Conservation (phyloP, 768 basidiomycete genomes). For the Naganishia kalamii region DNA sequence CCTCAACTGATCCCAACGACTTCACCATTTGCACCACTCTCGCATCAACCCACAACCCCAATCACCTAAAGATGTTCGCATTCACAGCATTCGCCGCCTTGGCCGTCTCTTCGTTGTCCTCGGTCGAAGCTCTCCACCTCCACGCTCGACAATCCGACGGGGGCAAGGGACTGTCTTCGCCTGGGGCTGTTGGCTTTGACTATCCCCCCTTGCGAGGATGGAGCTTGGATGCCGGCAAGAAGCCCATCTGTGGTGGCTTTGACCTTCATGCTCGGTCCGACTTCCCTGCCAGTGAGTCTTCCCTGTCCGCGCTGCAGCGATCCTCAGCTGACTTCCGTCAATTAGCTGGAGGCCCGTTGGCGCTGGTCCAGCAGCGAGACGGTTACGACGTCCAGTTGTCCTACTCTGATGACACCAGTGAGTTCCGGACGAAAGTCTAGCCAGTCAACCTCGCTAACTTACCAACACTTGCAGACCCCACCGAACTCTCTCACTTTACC, state of each 20-base stretch:
- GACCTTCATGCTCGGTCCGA: constrained; percentile 5
- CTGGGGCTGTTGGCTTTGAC: constrained; percentile 1
- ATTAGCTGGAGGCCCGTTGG: neutral
- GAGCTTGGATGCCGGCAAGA: constrained; percentile 2
- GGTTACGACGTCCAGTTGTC: constrained; percentile 11
- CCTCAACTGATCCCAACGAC: neutral
- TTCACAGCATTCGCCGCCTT: neutral
- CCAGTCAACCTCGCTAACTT: too few species aligned
- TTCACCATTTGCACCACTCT: neutral
- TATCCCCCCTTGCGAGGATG: constrained; percentile 10
- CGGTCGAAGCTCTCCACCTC: neutral
- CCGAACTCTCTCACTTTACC: constrained; percentile 13
- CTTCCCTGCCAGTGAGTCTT: neutral
- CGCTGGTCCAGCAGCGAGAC: constrained; percentile 10
- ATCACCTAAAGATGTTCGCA: neutral
- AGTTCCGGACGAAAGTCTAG: too few species aligned
- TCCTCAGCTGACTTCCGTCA: too few species aligned
- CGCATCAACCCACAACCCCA: neutral
- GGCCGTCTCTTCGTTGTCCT: neutral
- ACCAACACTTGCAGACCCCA: neutral
- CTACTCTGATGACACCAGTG: constrained; percentile 1
- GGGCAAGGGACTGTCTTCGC: neutral
- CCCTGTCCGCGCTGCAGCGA: neutral
- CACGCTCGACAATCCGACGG: constrained; percentile 10
- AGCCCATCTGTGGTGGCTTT: constrained; percentile 12